Conservation (phyloP, 352 stramenopile species). For the Globisporangium okanoganense region DNA sequence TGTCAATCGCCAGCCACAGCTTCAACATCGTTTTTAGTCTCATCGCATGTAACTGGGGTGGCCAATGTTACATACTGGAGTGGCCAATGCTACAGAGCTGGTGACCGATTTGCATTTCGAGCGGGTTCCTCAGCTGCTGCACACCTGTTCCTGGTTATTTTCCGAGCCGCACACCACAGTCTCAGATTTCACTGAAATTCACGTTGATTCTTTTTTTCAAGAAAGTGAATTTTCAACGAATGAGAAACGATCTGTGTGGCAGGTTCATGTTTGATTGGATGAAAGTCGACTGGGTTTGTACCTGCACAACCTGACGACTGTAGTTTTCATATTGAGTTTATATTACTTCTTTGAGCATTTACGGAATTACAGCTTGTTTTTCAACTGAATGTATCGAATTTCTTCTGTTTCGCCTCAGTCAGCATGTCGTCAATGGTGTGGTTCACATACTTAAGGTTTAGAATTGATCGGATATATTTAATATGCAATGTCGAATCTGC, state of each 20-base stretch:
- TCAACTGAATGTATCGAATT: background rate
- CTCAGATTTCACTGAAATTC: background rate
- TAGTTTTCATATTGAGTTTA: background rate
- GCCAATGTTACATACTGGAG: background rate
- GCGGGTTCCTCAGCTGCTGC: no score
- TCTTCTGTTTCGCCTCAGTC: background rate
- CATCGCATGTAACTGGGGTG: no score
- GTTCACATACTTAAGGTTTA: background rate
- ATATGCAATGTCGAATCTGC: background rate
- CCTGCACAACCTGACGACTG: background rate
- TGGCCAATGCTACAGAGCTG: background rate
- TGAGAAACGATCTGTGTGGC: background rate
- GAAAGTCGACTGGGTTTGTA: background rate
- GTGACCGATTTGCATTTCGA: background rate
- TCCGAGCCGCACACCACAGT: background rate
- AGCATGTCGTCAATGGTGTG: background rate
- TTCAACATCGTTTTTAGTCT: no score
- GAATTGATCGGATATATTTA: background rate
- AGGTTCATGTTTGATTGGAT: background rate
- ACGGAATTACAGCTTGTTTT: background rate
- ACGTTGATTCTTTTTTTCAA: background rate
- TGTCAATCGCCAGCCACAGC: no score
- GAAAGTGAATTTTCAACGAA: background rate
- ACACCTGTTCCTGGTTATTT: background rate
- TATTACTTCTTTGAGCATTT: background rate